phyloP scores from a whole-genome alignment of 345 rosid species.

The Acer saccharum region DNA sequence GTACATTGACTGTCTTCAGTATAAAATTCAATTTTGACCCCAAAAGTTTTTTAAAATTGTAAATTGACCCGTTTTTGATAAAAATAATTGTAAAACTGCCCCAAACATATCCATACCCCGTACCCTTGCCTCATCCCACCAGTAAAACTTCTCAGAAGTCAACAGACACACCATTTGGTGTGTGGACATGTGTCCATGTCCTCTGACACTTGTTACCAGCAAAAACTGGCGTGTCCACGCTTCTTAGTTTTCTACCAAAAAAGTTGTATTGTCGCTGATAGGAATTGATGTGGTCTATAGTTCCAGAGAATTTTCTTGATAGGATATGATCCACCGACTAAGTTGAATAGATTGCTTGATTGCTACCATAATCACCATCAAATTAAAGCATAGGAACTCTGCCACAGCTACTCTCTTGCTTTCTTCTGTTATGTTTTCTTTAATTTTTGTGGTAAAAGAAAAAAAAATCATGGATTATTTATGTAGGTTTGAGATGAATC shows the following conservation, averaged over 20 bases:
- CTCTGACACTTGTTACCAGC: too few species aligned
- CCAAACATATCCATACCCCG: too few species aligned
- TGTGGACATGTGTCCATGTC: too few species aligned
- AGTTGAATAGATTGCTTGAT: conserved; percentile 7
- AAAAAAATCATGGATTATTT: not conserved
- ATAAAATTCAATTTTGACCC: too few species aligned
- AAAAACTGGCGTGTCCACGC: too few species aligned
- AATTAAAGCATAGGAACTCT: not conserved
- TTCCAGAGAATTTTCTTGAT: not conserved
- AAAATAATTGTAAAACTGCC: too few species aligned
- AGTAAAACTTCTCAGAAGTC: too few species aligned
- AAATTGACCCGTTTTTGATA: too few species aligned
- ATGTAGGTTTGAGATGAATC: not conserved
- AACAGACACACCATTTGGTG: too few species aligned
- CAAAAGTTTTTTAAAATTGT: too few species aligned
- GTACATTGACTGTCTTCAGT: not conserved
- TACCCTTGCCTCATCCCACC: too few species aligned
- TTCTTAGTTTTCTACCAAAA: not conserved
- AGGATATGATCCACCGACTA: not conserved
- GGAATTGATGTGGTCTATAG: not conserved
- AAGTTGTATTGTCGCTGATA: not conserved
- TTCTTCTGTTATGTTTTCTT: not conserved
- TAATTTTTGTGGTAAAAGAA: too few species aligned
- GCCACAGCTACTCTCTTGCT: not conserved
- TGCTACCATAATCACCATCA: not conserved